These are phyloP conservation scores for Tulasnella sp. DNA, from an alignment of 768 basidiomycete genomes.

Conservation along the genomic window DNA sequence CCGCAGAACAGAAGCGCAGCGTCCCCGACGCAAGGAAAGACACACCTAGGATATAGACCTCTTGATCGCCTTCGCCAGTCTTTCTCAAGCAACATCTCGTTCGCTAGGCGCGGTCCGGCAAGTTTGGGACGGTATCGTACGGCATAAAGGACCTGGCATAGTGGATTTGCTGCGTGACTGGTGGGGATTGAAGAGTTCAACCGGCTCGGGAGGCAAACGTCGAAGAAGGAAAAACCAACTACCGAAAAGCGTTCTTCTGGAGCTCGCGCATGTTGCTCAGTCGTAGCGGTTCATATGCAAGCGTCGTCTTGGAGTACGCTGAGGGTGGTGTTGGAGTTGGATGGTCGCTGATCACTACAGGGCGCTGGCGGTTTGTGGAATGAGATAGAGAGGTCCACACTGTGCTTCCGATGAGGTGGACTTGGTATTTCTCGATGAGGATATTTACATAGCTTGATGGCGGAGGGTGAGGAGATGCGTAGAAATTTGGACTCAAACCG, in stretches of 20 bases:
- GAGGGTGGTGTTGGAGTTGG: background rate
- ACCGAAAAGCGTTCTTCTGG: background rate
- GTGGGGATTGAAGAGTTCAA: background rate
- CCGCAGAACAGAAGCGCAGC: too few relatives aligned
- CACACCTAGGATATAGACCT: too few relatives aligned
- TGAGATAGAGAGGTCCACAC: too few relatives aligned
- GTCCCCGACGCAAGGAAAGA: too few relatives aligned
- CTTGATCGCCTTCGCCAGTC: too few relatives aligned
- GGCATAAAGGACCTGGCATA: background rate
- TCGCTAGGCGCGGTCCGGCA: background rate
- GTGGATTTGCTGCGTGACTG: background rate
- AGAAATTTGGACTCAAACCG: background rate
- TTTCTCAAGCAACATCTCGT: too few relatives aligned
- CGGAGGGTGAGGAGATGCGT: background rate
- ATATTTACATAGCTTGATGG: background rate
- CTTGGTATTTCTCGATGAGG: background rate
- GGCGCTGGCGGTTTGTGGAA: too few relatives aligned
- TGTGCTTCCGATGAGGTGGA: too few relatives aligned
- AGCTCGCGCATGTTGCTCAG: background rate
- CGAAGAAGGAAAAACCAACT: too few relatives aligned
- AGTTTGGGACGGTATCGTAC: background rate
- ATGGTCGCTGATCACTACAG: background rate
- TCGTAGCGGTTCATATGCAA: background rate
- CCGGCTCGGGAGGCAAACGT: background rate
- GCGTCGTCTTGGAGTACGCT: background rate